Percentiles rank a stretch among this genome's conserved stretches.
phyloP scores from a whole-genome alignment of 1,284 basidiomycete genomes.

The Papiliotrema flavescens region DNA sequence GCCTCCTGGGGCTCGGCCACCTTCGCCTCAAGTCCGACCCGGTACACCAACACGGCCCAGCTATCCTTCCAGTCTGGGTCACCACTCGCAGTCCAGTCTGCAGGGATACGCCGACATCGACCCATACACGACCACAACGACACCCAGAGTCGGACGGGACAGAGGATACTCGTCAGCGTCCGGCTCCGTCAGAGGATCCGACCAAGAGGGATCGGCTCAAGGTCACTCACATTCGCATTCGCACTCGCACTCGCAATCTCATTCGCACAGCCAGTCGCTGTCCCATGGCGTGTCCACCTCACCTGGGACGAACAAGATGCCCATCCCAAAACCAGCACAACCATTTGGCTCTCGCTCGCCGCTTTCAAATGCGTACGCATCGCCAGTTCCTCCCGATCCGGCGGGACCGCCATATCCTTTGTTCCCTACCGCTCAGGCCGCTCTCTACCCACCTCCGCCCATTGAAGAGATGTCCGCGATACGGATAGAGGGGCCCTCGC shows the following conservation, averaged over 20 bases:
- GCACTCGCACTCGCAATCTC: not conserved
- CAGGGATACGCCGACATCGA: constrained; percentile 6
- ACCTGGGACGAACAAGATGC: constrained; percentile 2
- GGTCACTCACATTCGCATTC: not conserved
- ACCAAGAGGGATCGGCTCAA: constrained; percentile 14
- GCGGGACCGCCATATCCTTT: not conserved
- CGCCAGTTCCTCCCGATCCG: not conserved
- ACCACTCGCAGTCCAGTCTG: constrained; percentile 23
- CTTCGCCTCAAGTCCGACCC: constrained; percentile 23
- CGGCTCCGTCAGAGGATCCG: constrained; percentile 14
- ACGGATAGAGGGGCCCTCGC: constrained; percentile 2
- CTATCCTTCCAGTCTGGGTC: constrained; percentile 14
- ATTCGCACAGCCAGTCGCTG: constrained; percentile 9
- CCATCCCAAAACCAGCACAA: constrained; percentile 10
- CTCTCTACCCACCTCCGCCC: not conserved
- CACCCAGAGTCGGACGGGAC: constrained; percentile 16
- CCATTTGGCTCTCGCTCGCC: constrained; percentile 11
- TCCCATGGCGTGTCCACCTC: constrained; percentile 5
- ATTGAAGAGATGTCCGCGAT: constrained; percentile 7
- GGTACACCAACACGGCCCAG: constrained; percentile 14
- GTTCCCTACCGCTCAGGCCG: not conserved
- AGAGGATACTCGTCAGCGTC: constrained; percentile 18
- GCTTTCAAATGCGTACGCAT: constrained; percentile 10
- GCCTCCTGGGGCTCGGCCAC: constrained; percentile 36
- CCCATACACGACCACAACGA: not conserved